Conservation (phyloP, 2,329 filamentous ascomycete genomes). For the Pseudohalonectria lignicola region DNA sequence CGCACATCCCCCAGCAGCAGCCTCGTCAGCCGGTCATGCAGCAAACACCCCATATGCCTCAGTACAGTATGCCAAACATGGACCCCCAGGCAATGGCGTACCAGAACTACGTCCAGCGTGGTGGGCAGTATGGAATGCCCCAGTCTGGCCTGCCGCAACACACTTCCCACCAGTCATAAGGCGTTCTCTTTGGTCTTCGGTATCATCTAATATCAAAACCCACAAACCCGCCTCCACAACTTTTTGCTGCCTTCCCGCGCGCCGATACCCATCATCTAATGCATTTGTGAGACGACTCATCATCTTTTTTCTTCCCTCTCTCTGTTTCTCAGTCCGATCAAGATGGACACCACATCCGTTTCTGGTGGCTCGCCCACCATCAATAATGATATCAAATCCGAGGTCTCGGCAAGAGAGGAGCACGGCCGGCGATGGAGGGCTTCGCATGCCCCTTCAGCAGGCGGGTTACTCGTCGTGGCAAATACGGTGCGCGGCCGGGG, state of each 20-base stretch:
- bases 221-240: not conserved
- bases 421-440: too few species aligned
- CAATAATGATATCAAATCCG: too few species aligned
- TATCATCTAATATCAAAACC: too few species aligned
- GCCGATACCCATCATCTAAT: slow-evolving; percentile 47
- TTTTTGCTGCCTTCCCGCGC: slow-evolving; percentile 12
- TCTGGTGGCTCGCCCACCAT: too few species aligned
- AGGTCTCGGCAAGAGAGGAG: too few species aligned
- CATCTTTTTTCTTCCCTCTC: slow-evolving; percentile 1
- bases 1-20: slow-evolving; percentile 60
- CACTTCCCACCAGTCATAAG: slow-evolving; percentile 67
- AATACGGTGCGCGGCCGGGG: too few species aligned
- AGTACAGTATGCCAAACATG: slow-evolving; percentile 49
- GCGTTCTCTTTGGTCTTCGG: too few species aligned
- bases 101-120: slow-evolving; percentile 71
- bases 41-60: slow-evolving; percentile 50
- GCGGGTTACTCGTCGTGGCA: too few species aligned
- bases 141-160: slow-evolving; percentile 72
- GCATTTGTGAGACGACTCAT: slow-evolving; percentile 30
- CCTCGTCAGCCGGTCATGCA: slow-evolving; percentile 40
- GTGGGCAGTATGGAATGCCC: slow-evolving; percentile 66
- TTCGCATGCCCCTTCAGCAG: too few species aligned
- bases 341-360: too few species aligned
- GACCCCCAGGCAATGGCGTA: slow-evolving; percentile 74
- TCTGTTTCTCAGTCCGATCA: too few species aligned